Evolutionary conservation across 495 filamentous ascomycete species (phyloP).

Genomic region (Aspergillus diversus): DNA sequence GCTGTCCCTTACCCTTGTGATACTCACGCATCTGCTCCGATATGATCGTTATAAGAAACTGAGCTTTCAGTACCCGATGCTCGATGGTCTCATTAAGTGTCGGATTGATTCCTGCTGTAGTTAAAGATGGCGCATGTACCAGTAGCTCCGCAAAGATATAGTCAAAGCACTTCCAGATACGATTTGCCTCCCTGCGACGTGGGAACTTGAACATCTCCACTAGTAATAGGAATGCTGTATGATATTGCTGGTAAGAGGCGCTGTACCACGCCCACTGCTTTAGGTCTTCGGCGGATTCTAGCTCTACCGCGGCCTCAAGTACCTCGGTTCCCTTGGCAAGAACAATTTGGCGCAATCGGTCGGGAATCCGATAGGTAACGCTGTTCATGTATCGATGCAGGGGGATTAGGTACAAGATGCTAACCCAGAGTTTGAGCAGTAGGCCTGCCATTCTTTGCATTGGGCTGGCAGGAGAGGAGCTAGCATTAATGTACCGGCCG

Average conservation of each 20-base stretch:
- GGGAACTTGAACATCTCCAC: conserved; percentile 9
- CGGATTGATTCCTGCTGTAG: background rate
- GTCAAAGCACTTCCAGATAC: conserved; percentile 15
- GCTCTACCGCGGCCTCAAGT: conserved; percentile 34
- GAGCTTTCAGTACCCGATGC: conserved; percentile 1
- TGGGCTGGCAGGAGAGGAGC: background rate
- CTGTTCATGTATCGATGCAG: conserved; percentile 18
- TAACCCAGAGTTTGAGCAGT: conserved; percentile 6
- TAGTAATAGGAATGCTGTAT: conserved; percentile 7
- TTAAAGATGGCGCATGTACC: background rate
- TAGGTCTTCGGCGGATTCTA: conserved; percentile 29
- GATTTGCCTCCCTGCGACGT: conserved; percentile 6
- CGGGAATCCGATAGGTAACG: conserved; percentile 26
- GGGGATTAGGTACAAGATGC: conserved; percentile 21
- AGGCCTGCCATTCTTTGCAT: conserved; percentile 6
- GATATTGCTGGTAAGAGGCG: conserved; percentile 12
- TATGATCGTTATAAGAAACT: conserved; percentile 1
- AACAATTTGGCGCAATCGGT: conserved; percentile 34
- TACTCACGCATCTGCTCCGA: conserved; percentile 9
- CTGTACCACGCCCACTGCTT: conserved; percentile 13
- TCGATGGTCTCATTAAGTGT: conserved; percentile 4
- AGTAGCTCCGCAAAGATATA: conserved; percentile 13
- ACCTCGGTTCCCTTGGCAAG: conserved; percentile 34
- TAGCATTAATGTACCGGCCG: background rate
- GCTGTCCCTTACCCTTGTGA: background rate